Percentiles rank a stretch among this genome's conserved stretches.
Conservation (phyloP, 345 rosid species). For the Kernera saxatilis region DNA sequence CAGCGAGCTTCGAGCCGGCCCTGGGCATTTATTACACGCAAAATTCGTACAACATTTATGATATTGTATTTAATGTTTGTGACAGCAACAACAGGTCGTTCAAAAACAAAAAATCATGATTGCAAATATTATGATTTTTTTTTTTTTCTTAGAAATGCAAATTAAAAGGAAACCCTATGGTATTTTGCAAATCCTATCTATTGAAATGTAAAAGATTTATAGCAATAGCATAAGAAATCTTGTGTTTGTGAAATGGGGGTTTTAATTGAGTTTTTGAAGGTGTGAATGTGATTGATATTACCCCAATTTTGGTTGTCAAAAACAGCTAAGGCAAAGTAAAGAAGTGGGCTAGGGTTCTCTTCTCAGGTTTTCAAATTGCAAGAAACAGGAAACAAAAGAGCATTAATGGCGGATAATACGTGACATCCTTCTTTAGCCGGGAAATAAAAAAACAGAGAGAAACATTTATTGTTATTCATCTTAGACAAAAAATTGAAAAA, state of each 20-base stretch:
- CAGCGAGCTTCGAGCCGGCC: constrained; percentile 64
- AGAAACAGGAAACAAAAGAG: constrained; percentile 30
- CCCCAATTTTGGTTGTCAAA: neutral
- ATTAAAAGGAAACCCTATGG: neutral
- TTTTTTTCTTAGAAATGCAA: neutral
- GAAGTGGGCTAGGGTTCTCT: constrained; percentile 28
- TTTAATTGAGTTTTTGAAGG: neutral
- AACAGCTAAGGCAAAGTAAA: constrained; percentile 23
- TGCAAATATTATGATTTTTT: neutral
- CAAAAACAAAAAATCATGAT: constrained; percentile 8
- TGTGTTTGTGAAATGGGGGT: neutral
- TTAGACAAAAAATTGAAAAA: neutral
- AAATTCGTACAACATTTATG: constrained; percentile 24
- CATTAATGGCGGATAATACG: constrained; percentile 52
- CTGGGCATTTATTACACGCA: constrained; percentile 32
- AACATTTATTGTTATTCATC: constrained; percentile 21
- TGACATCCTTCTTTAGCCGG: constrained; percentile 26
- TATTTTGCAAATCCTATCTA: neutral
- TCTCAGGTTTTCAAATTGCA: constrained; percentile 16
- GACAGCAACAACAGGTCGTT: constrained; percentile 24
- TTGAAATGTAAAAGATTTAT: neutral
- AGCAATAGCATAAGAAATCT: neutral
- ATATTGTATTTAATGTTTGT: constrained; percentile 24
- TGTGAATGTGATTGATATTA: neutral
- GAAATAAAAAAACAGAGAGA: constrained; percentile 13